phyloP scores from a whole-genome alignment of 257 asterid genomes.

The Scutellaria baicalensis region DNA sequence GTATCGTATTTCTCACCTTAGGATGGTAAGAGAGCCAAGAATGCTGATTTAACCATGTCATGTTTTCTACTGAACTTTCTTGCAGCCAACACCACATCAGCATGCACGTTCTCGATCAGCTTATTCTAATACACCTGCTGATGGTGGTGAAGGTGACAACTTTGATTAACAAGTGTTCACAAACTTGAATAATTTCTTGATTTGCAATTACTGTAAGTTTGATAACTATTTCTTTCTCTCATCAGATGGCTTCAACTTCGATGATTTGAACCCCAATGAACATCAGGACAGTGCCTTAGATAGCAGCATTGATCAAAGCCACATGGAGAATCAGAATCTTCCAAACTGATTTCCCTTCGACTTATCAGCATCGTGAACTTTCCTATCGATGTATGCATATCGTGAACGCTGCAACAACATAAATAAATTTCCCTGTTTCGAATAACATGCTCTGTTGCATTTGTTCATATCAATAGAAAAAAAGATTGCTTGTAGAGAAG shows the following conservation, averaged over 20 bases:
- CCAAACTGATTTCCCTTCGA: not conserved
- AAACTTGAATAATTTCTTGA: not conserved
- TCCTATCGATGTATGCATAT: not conserved
- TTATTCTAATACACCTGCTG: constrained; percentile 36
- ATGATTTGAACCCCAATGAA: constrained; percentile 3
- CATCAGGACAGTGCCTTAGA: constrained; percentile 5
- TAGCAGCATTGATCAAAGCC: constrained; percentile 2
- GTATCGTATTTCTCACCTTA: constrained; percentile 21
- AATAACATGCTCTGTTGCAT: not conserved
- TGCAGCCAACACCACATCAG: constrained; percentile 74
- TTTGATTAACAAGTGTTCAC: not conserved
- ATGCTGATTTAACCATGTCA: not conserved
- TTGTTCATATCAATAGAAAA: too few relatives aligned
- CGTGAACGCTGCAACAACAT: not conserved
- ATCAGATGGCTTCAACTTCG: constrained; percentile 16
- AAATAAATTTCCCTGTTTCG: not conserved
- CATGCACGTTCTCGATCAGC: constrained; percentile 54
- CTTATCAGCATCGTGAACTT: not conserved
- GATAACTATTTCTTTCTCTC: not conserved
- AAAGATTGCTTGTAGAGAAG: too few relatives aligned
- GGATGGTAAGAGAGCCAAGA: not conserved
- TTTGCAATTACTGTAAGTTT: not conserved
- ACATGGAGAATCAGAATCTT: not conserved
- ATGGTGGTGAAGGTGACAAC: constrained; percentile 41
- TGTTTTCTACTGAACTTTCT: not conserved